Conservation (phyloP, 257 asterid species). For the Nicotiana undulata region DNA sequence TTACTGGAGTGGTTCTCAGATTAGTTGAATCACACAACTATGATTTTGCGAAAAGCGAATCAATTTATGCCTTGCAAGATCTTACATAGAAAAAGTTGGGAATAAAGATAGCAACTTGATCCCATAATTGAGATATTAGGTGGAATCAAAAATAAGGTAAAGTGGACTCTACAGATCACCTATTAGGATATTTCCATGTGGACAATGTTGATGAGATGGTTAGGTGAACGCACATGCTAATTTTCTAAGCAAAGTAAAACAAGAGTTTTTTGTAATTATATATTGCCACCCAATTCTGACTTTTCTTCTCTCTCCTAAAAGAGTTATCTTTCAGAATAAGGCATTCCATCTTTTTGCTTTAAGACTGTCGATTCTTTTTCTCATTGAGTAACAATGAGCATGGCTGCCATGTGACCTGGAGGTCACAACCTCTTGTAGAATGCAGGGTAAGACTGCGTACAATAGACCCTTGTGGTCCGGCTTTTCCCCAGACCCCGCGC, state of each 20-base stretch:
- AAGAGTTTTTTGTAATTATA: neutral
- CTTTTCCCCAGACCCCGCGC: too few relatives aligned
- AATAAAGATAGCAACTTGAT: neutral
- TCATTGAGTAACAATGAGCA: neutral
- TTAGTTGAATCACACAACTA: neutral
- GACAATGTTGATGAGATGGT: constrained; percentile 2
- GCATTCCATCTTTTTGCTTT: neutral
- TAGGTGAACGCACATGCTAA: constrained; percentile 13
- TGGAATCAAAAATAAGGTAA: neutral
- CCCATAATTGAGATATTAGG: neutral
- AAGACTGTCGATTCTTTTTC: neutral
- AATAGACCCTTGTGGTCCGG: too few relatives aligned
- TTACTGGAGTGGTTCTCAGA: neutral
- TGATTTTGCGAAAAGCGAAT: neutral
- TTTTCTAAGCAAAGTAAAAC: constrained; percentile 15
- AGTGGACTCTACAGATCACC: neutral
- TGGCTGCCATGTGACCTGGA: too few relatives aligned
- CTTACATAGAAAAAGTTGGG: neutral
- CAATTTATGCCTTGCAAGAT: neutral
- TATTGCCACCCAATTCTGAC: neutral
- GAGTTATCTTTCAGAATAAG: neutral
- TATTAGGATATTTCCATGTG: constrained; percentile 8
- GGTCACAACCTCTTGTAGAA: too few relatives aligned
- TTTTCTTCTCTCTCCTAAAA: neutral
- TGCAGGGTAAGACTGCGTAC: too few relatives aligned